These are phyloP conservation scores for Peronosclerospora sorghi DNA, from an alignment of 352 stramenopile genomes.

Conservation along the genomic window DNA sequence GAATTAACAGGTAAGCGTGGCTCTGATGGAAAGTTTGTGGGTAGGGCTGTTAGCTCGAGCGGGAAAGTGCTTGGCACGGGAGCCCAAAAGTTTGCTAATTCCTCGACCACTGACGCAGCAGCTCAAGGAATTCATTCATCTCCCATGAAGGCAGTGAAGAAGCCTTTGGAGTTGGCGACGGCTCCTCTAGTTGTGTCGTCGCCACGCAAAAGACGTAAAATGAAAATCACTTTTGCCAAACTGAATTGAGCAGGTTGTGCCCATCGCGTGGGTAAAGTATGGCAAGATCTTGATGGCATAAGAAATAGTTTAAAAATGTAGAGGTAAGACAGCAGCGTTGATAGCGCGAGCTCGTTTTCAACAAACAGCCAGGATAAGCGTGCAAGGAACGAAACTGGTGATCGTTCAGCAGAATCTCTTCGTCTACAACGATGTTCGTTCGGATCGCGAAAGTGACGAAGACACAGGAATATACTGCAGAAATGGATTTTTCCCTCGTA, in stretches of 20 bases:
- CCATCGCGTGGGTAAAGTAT: slow-evolving; percentile 20
- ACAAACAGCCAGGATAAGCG: slow-evolving; percentile 12
- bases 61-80: slow-evolving; percentile 12
- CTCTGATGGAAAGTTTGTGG: slow-evolving; percentile 17
- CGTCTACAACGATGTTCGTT: slow-evolving; percentile 12
- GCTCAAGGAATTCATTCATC: slow-evolving; percentile 19
- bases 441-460: slow-evolving; percentile 9
- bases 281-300: slow-evolving; percentile 30
- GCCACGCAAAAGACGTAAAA: slow-evolving; percentile 84
- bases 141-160: slow-evolving; percentile 33
- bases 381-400: slow-evolving; percentile 3
- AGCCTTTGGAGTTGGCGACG: slow-evolving; percentile 24
- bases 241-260: slow-evolving; percentile 57
- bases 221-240: slow-evolving; percentile 88
- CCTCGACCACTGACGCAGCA: slow-evolving; percentile 18
- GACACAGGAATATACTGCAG: slow-evolving; percentile 2
- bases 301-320: slow-evolving; percentile 21
- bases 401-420: slow-evolving; percentile 9
- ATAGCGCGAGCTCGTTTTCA: slow-evolving; percentile 5
- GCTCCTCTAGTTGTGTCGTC: slow-evolving; percentile 42
- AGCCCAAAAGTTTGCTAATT: slow-evolving; percentile 12
- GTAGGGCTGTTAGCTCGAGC: slow-evolving; percentile 9
- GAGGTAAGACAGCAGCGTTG: slow-evolving; percentile 7
- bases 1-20: slow-evolving; percentile 35
- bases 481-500: not conserved